Evolutionary conservation across 352 stramenopile genomes (phyloP).

Genomic region (Plasmopara halstedii): DNA sequence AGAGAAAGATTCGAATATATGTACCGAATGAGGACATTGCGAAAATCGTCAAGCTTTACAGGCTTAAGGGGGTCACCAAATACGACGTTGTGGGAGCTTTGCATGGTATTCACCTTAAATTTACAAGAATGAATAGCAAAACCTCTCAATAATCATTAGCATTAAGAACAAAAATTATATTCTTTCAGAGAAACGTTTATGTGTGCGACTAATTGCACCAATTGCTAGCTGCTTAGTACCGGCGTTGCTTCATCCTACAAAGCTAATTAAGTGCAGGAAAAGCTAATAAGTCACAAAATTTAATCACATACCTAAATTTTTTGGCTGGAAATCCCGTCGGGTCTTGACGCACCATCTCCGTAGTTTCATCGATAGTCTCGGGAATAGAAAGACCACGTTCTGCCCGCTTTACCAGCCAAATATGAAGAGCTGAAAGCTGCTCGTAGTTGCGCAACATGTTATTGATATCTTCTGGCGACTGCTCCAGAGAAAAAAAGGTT

Average conservation of each 20-base stretch:
- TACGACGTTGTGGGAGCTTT: slow-evolving; percentile 56
- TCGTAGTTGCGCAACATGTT: slow-evolving; percentile 82
- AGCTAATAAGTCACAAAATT: neutral
- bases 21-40: slow-evolving; percentile 82
- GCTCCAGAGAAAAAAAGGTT: neutral
- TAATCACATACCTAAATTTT: slow-evolving; percentile 58
- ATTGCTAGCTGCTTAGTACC: slow-evolving; percentile 32
- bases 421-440: slow-evolving; percentile 60
- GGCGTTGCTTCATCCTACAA: slow-evolving; percentile 57
- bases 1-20: neutral
- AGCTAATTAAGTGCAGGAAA: neutral
- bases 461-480: slow-evolving; percentile 82
- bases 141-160: too few species aligned
- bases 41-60: slow-evolving; percentile 82
- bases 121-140: too few species aligned
- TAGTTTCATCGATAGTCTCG: slow-evolving; percentile 70
- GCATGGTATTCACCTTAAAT: too few species aligned
- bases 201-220: neutral
- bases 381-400: slow-evolving; percentile 66
- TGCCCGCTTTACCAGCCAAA: slow-evolving; percentile 78
- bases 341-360: slow-evolving; percentile 70
- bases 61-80: slow-evolving; percentile 60
- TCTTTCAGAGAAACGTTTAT: neutral
- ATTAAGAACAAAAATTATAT: too few species aligned
- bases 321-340: slow-evolving; percentile 80